These are phyloP conservation scores for Akanthomyces dipterigenus DNA, from an alignment of 2,329 filamentous ascomycete genomes.

Conservation along the genomic window DNA sequence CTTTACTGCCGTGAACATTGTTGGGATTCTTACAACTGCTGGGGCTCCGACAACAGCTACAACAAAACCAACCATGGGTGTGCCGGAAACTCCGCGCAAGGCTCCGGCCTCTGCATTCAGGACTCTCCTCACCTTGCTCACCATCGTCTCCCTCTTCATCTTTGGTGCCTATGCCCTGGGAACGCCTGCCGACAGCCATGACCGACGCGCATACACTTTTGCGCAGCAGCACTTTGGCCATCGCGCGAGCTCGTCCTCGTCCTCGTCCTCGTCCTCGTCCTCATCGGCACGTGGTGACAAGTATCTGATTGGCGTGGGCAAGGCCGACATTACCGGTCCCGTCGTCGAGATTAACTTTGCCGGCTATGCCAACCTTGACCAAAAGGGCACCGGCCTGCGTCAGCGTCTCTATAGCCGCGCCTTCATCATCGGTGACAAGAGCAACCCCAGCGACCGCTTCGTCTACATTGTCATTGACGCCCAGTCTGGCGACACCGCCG, in stretches of 20 bases:
- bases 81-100: conserved; percentile 1
- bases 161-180: conserved; percentile 8
- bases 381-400: conserved; percentile 75
- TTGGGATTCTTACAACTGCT: neutral
- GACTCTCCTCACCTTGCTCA: conserved; percentile 6
- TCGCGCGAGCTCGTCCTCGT: neutral
- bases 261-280: neutral
- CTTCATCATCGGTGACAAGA: conserved; percentile 72
- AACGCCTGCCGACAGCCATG: conserved; percentile 3
- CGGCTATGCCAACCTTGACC: conserved; percentile 82
- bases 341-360: conserved; percentile 88
- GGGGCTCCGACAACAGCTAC: no score
- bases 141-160: conserved; percentile 12
- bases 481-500: conserved; percentile 80
- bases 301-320: conserved; percentile 50
- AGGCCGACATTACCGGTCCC: conserved; percentile 59
- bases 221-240: conserved; percentile 5
- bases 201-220: conserved; percentile 6
- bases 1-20: neutral
- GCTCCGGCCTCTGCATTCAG: conserved; percentile 1
- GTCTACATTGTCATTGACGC: conserved; percentile 85
- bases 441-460: conserved; percentile 63
- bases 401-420: conserved; percentile 84
- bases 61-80: neutral
- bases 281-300: conserved; percentile 19